Percentiles rank a stretch among this genome's conserved stretches.
Conservation (phyloP, 805 yeast species). For the Pichia eremophila region DNA sequence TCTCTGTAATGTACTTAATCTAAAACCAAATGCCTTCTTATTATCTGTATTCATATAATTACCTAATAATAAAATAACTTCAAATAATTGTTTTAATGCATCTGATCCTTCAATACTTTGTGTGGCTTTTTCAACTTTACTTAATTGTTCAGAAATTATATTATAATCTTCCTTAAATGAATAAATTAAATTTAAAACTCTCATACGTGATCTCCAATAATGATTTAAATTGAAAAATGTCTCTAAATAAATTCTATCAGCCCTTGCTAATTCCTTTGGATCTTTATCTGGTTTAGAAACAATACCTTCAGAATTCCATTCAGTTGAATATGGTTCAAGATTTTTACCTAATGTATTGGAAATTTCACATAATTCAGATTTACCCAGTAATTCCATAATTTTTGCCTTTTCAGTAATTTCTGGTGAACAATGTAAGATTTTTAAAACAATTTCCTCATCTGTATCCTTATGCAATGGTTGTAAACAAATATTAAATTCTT, state of each 20-base stretch:
- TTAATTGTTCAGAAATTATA: slow-evolving; percentile 59
- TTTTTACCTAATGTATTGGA: slow-evolving; percentile 62
- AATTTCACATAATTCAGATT: slow-evolving; percentile 66
- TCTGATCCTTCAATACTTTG: slow-evolving; percentile 56
- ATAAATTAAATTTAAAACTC: slow-evolving; percentile 65
- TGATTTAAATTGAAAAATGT: slow-evolving; percentile 73
- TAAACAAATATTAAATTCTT: slow-evolving; percentile 88
- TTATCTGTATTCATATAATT: slow-evolving; percentile 93
- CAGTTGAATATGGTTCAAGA: slow-evolving; percentile 72
- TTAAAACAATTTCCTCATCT: slow-evolving; percentile 59
- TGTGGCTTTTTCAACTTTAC: slow-evolving; percentile 65
- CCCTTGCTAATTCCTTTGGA: slow-evolving; percentile 69
- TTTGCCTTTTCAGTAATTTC: slow-evolving; percentile 62
- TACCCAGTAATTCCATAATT: slow-evolving; percentile 76
- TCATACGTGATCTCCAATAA: slow-evolving; percentile 88
- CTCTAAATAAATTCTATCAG: slow-evolving; percentile 78
- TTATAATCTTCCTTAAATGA: slow-evolving; percentile 71
- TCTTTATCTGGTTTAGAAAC: slow-evolving; percentile 52
- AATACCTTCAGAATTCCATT: slow-evolving; percentile 40
- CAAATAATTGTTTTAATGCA: slow-evolving; percentile 62
- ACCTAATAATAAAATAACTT: slow-evolving; percentile 83
- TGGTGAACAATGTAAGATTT: slow-evolving; percentile 65
- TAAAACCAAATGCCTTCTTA: slow-evolving; percentile 90
- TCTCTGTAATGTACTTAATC: slow-evolving; percentile 80
- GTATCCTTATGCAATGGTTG: slow-evolving; percentile 60